Base-by-base conservation (phyloP, 176 grass and related monocot genomes). In the Poa annua region DNA sequence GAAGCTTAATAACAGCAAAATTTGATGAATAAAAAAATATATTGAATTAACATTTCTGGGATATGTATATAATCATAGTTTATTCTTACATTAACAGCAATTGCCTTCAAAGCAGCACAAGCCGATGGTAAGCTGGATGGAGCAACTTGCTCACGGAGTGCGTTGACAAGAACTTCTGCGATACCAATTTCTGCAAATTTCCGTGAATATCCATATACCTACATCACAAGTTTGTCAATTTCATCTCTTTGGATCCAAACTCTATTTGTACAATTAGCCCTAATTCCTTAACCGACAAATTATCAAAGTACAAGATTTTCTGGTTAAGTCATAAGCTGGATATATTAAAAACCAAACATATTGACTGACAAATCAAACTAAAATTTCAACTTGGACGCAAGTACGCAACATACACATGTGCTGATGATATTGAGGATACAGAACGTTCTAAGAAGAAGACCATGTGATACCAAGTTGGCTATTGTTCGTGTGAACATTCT, bases 141-240 rank as follows among this genome's bases (percentile, higher is more conserved):
- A 88, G 72, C 72, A 8, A 93, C 73, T 84, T 92, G 89, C 14
- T 85, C 76, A 56, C 48, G 59, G 86, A 98, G 80, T 87, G 89
- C 85, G 29, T 66, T 76, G 50, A 98, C 89, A 84, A 98, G 92
- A 84, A 85, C 92, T 92, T 87, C 91, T 3, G 85, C 87, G 29
- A 98, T 86, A 29, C 96, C 92, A 83, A 86, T 83, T 90, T 98
- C 90, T 86, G 96, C 92, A 86, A 98, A 98, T 25, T 57, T 95
- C 10, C 96, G 72, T 64, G 96, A 94, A 88, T 98, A 95, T 84
- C 96, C 92, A 93, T 75, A 98, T 64, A 98, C 96, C 96, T 98
- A 82, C 49, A 69, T 65, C 13, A 24, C 14, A 41, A 76, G 66
- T 33, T 1, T 42, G 6, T 78, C 60, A 79, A 65, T 19, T 66